phyloP scores from a whole-genome alignment of 371 early-diverging fungal species.

The Mucor velutinosus region DNA sequence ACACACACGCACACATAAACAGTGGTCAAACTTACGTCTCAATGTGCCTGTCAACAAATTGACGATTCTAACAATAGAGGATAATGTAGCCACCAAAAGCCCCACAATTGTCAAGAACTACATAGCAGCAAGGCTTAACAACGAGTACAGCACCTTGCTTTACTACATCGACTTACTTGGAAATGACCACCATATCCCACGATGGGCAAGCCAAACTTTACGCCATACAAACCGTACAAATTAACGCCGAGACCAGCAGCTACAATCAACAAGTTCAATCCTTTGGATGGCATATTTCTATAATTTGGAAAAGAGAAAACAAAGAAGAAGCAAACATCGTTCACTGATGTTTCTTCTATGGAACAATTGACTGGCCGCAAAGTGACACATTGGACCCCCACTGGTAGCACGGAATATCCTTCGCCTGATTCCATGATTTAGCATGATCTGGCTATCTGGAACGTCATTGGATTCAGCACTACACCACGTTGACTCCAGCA shows the following conservation, averaged over 20 bases:
- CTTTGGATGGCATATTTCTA: slow-evolving; percentile 1
- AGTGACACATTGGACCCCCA: not conserved
- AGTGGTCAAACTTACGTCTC: not conserved
- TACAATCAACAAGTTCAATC: slow-evolving; percentile 7
- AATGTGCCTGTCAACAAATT: slow-evolving; percentile 1
- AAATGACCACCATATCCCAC: slow-evolving; percentile 23
- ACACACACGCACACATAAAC: not conserved
- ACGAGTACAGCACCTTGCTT: not conserved
- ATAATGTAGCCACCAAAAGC: not conserved
- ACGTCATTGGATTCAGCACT: not conserved
- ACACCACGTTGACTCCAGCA: not conserved
- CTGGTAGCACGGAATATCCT: not conserved
- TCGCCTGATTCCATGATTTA: not conserved
- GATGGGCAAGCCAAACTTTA: slow-evolving; percentile 8
- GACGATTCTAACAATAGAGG: not conserved
- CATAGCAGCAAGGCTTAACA: not conserved
- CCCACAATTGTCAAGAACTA: slow-evolving; percentile 7
- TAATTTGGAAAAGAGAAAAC: not conserved
- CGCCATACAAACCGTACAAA: slow-evolving; percentile 16
- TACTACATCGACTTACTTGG: slow-evolving; percentile 4
- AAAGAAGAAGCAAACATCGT: not conserved
- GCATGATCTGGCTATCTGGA: not conserved
- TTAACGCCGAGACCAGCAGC: slow-evolving; percentile 7
- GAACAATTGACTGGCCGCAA: not conserved
- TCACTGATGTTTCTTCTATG: not conserved